A percentile compares a stretch with the other conserved stretches of the same genome.
phyloP scores from a whole-genome alignment of 306 rosid genomes.

The Pyrus pyrifolia region DNA sequence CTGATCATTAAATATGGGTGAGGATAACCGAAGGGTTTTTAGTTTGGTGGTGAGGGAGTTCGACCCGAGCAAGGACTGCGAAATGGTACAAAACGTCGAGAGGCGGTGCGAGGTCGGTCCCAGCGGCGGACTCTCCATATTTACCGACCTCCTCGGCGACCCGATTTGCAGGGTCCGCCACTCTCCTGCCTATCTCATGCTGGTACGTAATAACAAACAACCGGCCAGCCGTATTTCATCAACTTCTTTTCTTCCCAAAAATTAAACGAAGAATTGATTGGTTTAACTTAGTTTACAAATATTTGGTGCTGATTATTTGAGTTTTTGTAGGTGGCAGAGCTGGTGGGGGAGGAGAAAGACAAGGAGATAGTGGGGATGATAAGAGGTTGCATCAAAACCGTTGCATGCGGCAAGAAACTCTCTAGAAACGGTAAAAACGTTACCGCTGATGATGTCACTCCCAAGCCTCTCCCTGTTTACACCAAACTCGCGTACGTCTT shows the following conservation, averaged over 20 bases:
- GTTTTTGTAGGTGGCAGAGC: conserved; percentile 62
- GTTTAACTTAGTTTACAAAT: neutral
- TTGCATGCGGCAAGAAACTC: conserved; percentile 60
- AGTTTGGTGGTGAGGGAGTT: conserved; percentile 41
- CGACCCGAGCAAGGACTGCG: conserved; percentile 38
- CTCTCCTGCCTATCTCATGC: conserved; percentile 89
- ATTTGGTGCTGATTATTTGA: neutral
- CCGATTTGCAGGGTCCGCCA: conserved; percentile 97
- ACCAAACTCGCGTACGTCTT: conserved; percentile 75
- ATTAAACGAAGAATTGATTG: neutral
- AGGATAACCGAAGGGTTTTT: neutral
- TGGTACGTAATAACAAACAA: conserved; percentile 35
- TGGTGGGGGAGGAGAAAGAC: conserved; percentile 31
- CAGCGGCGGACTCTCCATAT: conserved; percentile 61
- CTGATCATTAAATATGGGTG: neutral
- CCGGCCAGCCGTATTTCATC: neutral
- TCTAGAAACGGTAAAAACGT: conserved; percentile 37
- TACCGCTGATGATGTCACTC: neutral
- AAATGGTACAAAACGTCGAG: conserved; percentile 64
- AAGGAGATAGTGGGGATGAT: conserved; percentile 75
- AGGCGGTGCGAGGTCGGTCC: conserved; percentile 77
- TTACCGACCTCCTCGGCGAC: conserved; percentile 84
- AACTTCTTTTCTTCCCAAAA: neutral
- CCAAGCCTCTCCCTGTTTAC: conserved; percentile 50
- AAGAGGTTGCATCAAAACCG: conserved; percentile 91